Evolutionary conservation across 495 filamentous ascomycete genomes (phyloP), one percentile per base, ranked within the genome.

Genomic region (Podospora pseudoanserina): DNA sequence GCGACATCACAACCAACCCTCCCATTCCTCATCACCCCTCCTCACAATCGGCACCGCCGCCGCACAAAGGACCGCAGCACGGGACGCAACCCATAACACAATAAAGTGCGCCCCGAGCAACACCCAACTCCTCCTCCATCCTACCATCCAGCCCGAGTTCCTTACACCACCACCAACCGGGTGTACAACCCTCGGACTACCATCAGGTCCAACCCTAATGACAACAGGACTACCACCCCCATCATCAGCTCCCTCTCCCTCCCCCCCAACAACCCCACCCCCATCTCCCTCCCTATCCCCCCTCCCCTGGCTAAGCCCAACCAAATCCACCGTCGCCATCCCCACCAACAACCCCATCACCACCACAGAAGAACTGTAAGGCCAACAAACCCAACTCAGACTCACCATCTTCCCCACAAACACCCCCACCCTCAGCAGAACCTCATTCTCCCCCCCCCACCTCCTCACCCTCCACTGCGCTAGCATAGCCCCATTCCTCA

Each of bases 341-440:
- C 69, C 72, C 28, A 83, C 65, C 2, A 83, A 66, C 4, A 73
- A 75, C n/a, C 65, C 70, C 30, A 79, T 70, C 16, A 80, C 65
- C 16, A 74, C 70, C 65, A 77, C 67, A 27, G 65, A 78, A 18
- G 76, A 71, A 58, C 74, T 80, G 61, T 80, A 84, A 0, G 82
- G 82, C 79, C 80, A 84, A 63, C 82, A 84, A 9, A 71, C 62
- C 66, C 75, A 78, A 5, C 75, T 70, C 16, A 84, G 61, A n/a
- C 78, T 79, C 26, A 76, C 27, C 6, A 84, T 69, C 73, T 84
- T 84, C 23, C 73, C 39, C 1, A 73, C 73, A 27, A 84, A 79
- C 16, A 81, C 63, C 9, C 61, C 64, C 61, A 84, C 66, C 34
- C 77, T 76, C 27, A 78, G 44, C 56, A 77, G 28, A 7, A 74